Base-by-base conservation (phyloP, 495 filamentous ascomycete genomes). In the Apiosordaria backusii region DNA sequence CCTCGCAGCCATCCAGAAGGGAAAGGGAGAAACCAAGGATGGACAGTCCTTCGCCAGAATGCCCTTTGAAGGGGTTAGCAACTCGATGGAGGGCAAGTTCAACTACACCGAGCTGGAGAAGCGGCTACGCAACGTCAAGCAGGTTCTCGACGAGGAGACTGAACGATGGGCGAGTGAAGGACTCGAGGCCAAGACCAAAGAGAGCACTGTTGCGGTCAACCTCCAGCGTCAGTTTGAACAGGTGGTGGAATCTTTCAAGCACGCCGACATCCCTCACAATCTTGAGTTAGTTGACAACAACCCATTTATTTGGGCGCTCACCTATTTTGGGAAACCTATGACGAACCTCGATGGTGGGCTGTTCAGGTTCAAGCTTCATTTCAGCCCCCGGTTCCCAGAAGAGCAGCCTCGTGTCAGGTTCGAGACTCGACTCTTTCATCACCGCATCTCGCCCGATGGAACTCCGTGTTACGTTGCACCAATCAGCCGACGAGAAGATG, bases 331-430 rank as follows among this genome's bases (percentile, higher is more conserved):
- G 45, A 86, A 90, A 60, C 91, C 94, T 1, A 96, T 95, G 90
- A 96, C 94, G 0, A 91, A 93, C 68, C 84, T 97, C 4, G 96
- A 98, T 66, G 95, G 95, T 5, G 95, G 95, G 5, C 83, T 98
- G 62, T 93, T 97, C 79, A 84, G 84, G 62, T 88, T 97, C 71
- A 88, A 83, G 69, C 82, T 98, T 27, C 83, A 81, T 70, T 87
- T 98, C 75, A 97, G 93, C 70, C 88, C 93, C n/a, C 84, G 88
- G 13, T 97, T 97, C 71, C 95, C 95, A 0, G 87, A 90, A n/a
- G 92, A 95, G 68, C 93, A 97, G 68, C 95, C 96, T 15, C 85
- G 95, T 62, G 87, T 92, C 50, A 88, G 85, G 60, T 87, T 97
- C 68, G 85, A 93, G 70, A 95, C 91, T 0, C 81, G 86, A 4